These are phyloP conservation scores for Fusarium mundagurra DNA, from an alignment of 2,329 filamentous ascomycete species.

Conservation along the genomic window DNA sequence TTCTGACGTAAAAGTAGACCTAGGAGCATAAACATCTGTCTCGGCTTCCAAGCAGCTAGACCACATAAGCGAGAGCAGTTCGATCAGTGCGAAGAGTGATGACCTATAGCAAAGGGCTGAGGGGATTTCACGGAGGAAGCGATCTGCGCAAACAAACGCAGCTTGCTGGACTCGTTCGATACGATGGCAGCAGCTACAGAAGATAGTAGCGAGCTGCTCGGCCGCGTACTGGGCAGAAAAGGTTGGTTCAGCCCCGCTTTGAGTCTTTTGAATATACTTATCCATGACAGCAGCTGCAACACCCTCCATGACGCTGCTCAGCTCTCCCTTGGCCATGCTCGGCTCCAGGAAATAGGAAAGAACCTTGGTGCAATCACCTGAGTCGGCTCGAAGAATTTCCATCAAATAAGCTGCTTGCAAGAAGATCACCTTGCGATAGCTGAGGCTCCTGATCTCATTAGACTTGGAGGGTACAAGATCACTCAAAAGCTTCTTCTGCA, in stretches of 20 bases:
- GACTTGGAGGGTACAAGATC: conserved; percentile 80
- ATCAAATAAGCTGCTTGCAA: conserved; percentile 90
- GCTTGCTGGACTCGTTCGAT: conserved; percentile 92
- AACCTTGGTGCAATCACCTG: conserved; percentile 90
- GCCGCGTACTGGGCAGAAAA: conserved; percentile 96
- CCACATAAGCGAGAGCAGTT: conserved; percentile 95
- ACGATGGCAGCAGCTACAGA: conserved; percentile 91
- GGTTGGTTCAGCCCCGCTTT: conserved; percentile 74
- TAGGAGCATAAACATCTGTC: conserved; percentile 91
- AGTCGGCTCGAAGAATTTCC: conserved; percentile 85
- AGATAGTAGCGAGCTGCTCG: conserved; percentile 83
- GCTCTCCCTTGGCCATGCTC: conserved; percentile 74
- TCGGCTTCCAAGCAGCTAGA: conserved; percentile 92
- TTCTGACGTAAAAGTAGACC: conserved; percentile 79
- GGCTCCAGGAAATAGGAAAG: conserved; percentile 95
- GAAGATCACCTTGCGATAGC: conserved; percentile 92
- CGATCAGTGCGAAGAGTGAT: conserved; percentile 91
- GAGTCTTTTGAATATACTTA: conserved; percentile 80
- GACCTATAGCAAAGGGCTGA: conserved; percentile 90
- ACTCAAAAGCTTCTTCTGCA: conserved; percentile 82
- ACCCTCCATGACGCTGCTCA: conserved; percentile 72
- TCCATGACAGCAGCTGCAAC: conserved; percentile 76
- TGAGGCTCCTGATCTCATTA: conserved; percentile 81
- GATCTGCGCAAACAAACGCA: conserved; percentile 83
- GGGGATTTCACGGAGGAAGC: conserved; percentile 84